These are phyloP conservation scores for Uronychia binucleata DNA, from an alignment of 73 alveolate species.

Conservation along the genomic window DNA sequence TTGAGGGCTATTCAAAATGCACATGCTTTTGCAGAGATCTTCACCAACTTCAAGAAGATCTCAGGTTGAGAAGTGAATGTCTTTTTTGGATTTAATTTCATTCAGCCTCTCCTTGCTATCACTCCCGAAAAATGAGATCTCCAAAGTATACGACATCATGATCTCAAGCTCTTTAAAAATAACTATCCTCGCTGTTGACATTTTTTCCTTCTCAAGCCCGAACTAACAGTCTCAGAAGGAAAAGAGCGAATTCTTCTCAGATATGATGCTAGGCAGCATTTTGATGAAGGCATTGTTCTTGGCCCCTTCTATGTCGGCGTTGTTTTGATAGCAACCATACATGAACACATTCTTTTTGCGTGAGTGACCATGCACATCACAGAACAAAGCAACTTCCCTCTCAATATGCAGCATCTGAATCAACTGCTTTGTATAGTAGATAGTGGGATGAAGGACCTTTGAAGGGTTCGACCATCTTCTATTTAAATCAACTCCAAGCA, in stretches of 20 bases:
- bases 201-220: conserved; percentile 52
- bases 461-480: conserved; percentile 20
- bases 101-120: no score
- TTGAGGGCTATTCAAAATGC: no score
- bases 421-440: conserved; percentile 17
- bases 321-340: conserved; percentile 54
- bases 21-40: no score
- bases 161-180: conserved; percentile 53
- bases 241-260: conserved; percentile 21
- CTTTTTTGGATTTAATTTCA: no score
- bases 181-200: conserved; percentile 52
- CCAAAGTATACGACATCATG: conserved; percentile 50
- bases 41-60: no score
- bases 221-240: conserved; percentile 44
- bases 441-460: conserved; percentile 12
- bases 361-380: conserved; percentile 88
- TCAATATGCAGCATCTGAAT: conserved; percentile 49
- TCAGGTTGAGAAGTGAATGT: no score
- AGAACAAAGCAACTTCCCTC: conserved; percentile 70
- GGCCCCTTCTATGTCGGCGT: conserved; percentile 21
- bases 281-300: conserved; percentile 33
- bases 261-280: conserved; percentile 34
- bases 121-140: conserved; percentile 49
- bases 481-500: conserved; percentile 40
- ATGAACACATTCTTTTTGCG: conserved; percentile 54